Evolutionary conservation across 2,329 filamentous ascomycete species (phyloP).

Genomic region (Colletotrichum sp.): DNA sequence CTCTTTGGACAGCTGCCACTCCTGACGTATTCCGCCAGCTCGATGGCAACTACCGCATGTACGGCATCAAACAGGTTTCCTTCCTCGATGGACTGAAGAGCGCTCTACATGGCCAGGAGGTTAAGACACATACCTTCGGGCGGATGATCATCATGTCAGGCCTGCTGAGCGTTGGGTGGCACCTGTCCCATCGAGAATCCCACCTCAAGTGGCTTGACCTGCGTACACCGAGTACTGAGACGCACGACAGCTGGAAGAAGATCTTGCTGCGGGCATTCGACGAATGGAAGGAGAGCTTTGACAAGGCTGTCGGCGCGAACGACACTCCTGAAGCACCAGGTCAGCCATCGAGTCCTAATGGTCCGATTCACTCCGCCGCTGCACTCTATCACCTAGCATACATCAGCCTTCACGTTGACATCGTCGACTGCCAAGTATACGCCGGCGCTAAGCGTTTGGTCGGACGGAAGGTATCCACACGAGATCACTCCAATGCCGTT

Average conservation of each 20-base stretch:
- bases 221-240: conserved; percentile 62
- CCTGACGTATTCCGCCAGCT: conserved; percentile 78
- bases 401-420: conserved; percentile 87
- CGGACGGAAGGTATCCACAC: conserved; percentile 76
- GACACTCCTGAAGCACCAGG: conserved; percentile 35
- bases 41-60: conserved; percentile 77
- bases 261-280: conserved; percentile 82
- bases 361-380: conserved; percentile 78
- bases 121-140: conserved; percentile 87
- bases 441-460: conserved; percentile 79
- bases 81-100: conserved; percentile 87
- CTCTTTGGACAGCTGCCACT: conserved; percentile 82
- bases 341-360: conserved; percentile 60
- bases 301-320: conserved; percentile 62
- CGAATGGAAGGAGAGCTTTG: conserved; percentile 86
- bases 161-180: conserved; percentile 89
- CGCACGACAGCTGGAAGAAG: conserved; percentile 78
- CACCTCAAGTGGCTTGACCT: conserved; percentile 82
- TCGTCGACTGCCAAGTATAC: conserved; percentile 89
- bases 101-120: conserved; percentile 79
- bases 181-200: conserved; percentile 85
- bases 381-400: conserved; percentile 87
- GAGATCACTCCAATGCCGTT: conserved; percentile 76
- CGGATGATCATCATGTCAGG: conserved; percentile 91
- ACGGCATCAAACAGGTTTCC: conserved; percentile 78